Base-by-base conservation (phyloP, 2,329 filamentous ascomycete genomes). In the Pseudocercospora eumusae region DNA sequence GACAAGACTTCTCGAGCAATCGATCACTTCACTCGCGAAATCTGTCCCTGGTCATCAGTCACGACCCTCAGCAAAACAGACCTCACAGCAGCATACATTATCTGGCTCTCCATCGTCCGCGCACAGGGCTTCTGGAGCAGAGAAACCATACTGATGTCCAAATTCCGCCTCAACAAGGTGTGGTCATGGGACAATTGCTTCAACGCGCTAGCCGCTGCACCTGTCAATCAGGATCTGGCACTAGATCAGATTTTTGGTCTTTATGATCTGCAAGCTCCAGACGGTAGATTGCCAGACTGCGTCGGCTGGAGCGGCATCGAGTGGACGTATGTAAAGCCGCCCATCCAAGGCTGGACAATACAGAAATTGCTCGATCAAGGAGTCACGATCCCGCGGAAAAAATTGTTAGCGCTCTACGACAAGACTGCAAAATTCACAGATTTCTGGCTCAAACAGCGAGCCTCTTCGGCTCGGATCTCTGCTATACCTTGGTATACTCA, bases 151-250 rank as follows among this genome's bases (percentile, higher is more conserved):
- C 53, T 56, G 18, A 56, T 56, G 53, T 56, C 53, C 1, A 56
- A 56, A 13, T 44, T 56, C 33, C 36, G 53, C 8, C 31, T 56
- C 28, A 56, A 56, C 53, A 56, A 56, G 20, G 36, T 56, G 20
- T 56, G 53, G 53, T 40, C 28, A 3, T 56, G 53, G 53, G 53
- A 56, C 10, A 56, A 56, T 25, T 56, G 53, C 53, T 56, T 56
- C 53, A 56, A 56, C 18, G 53, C 53, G 11, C 53, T 56, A 23
- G 53, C 31, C 15, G 36, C 36, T 11, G 53, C 36, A 10, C 31
- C 18, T 33, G 53, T 44, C 1, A 23, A 56, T 27, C 53, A 40
- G 11, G 25, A 27, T 23, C 53, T 56, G 2, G 53, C 53, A n/a
- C 9, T 56, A 10, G 53, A 56, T 13, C 53, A 56, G 53, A 56